Conservation (phyloP, 2,329 filamentous ascomycete genomes). For the Cladophialophora carrionii region DNA sequence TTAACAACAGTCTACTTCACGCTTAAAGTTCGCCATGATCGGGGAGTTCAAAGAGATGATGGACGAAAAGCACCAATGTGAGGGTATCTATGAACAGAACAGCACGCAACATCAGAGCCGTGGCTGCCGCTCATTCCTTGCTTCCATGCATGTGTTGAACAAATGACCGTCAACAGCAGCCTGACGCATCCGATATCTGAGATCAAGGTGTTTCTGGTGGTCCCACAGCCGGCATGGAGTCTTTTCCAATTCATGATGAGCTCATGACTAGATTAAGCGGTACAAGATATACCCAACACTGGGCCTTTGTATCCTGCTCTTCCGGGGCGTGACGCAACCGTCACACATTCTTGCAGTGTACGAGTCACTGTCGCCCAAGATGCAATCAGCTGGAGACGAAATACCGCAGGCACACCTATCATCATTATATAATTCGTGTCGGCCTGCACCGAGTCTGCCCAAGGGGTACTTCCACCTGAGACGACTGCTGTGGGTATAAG, state of each 20-base stretch:
- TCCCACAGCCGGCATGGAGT: neutral
- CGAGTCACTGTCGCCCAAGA: neutral
- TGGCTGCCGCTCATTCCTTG: neutral
- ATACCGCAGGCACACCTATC: neutral
- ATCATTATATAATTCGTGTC: neutral
- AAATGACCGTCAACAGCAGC: neutral
- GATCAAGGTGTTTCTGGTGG: neutral
- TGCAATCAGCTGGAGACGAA: neutral
- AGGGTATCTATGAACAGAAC: neutral
- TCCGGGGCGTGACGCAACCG: neutral
- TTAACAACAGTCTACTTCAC: neutral
- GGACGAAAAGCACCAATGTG: neutral
- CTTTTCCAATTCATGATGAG: neutral
- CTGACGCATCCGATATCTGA: neutral
- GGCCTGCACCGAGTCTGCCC: neutral
- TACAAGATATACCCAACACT: neutral
- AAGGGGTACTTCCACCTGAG: neutral
- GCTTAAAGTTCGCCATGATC: neutral
- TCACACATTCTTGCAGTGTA: neutral
- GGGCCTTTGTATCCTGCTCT: neutral
- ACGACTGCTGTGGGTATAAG: neutral
- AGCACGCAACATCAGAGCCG: too few species aligned
- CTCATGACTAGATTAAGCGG: neutral
- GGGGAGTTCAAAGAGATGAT: neutral
- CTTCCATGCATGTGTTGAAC: neutral